phyloP scores from a whole-genome alignment of 1,139 yeast species.

The Lodderomyces metapsilosis region DNA sequence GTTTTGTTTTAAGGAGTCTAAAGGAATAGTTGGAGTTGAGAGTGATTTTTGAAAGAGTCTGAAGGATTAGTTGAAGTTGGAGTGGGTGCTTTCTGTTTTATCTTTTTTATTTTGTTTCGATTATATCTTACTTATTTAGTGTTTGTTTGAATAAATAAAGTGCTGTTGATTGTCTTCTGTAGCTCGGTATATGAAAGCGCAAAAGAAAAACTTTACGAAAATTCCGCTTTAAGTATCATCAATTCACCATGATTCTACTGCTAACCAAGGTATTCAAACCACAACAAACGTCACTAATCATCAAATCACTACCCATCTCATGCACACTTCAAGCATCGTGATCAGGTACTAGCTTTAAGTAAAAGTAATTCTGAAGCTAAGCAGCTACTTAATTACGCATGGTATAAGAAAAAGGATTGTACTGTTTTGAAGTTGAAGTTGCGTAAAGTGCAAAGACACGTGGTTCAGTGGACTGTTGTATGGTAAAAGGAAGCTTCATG shows the following conservation, averaged over 20 bases:
- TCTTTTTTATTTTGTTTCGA: neutral
- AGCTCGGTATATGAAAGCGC: neutral
- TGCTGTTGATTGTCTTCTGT: neutral
- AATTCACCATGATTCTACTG: neutral
- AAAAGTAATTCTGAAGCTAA: neutral
- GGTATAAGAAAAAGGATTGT: neutral
- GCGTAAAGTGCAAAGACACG: conserved; percentile 1
- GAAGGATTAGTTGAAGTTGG: no score
- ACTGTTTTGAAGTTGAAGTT: neutral
- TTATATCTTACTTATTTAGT: neutral
- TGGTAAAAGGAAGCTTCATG: neutral
- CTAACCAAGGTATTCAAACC: neutral
- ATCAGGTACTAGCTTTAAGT: neutral
- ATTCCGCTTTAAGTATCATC: neutral
- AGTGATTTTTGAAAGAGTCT: no score
- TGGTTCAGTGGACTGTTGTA: neutral
- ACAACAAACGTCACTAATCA: neutral
- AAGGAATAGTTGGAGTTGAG: no score
- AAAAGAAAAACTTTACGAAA: neutral
- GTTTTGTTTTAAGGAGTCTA: no score
- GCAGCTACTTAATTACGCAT: neutral
- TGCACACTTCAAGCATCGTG: neutral
- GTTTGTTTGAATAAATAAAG: neutral
- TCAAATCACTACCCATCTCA: neutral
- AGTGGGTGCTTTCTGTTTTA: no score